Evolutionary conservation across 1,284 basidiomycete species (phyloP), one percentile per base, ranked within the genome.

Genomic region (Exobasidium rhododendri): DNA sequence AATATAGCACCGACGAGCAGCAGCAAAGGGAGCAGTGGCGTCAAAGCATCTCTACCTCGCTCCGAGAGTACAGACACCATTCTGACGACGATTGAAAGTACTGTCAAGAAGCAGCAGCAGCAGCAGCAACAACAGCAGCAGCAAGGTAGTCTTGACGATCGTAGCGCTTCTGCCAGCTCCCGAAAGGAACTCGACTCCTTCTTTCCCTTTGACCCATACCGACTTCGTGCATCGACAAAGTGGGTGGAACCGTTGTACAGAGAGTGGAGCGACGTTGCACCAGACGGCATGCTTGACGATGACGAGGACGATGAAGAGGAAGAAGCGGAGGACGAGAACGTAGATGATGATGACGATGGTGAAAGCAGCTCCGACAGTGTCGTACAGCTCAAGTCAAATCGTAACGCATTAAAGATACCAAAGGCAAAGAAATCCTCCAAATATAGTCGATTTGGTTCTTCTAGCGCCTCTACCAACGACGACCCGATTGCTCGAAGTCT

Each of bases 131-230:
- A 7, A n/a, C 17, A 55, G 17, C 30, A 7, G 30, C 17, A 13
- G 17, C 49, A 24, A 17, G 20, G 20, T 13, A 51, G 24, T 13
- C 49, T 22, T 14, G n/a, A n/a, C n/a, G n/a, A n/a, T n/a, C n/a
- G n/a, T n/a, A n/a, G n/a, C n/a, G 17, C 50, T 4, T 51, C 49
- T 10, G 51, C 55, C 44, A 24, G 10, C 11, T 46, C 24, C 11
- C 26, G 24, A 6, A 28, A 59, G 28, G 64, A 93, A 62, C 83
- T 97, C 53, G 92, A 94, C 77, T 88, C 88, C 13, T 98, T 97
- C 83, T 99, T 98, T 83, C 96, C 96, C 0, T 99, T 99, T 78
- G 96, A 99, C 79, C 96, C 96, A 0, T 98, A 92, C 83, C 90
- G 88, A 69, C 86, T 99, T 1, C 89, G 91, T 2, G 76, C 81